phyloP scores from a whole-genome alignment of 305 asterid genomes.

The Euphrasia arctica region DNA sequence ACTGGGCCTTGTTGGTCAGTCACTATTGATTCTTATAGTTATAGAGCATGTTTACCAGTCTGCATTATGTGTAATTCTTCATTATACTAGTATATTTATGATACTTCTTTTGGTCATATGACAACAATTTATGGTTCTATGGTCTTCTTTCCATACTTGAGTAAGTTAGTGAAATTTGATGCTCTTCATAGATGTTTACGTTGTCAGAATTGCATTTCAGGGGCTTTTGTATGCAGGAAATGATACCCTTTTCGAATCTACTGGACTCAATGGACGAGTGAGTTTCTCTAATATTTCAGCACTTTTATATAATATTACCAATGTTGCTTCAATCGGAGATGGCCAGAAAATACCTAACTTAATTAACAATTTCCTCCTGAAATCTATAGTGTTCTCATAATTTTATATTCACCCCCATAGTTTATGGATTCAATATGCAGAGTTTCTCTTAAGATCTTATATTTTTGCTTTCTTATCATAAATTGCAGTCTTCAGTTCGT shows the following conservation, averaged over 20 bases:
- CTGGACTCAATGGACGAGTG: conserved; percentile 66
- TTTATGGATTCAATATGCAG: conserved; percentile 21
- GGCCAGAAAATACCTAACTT: too few species aligned
- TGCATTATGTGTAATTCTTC: conserved; percentile 5
- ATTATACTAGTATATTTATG: background rate
- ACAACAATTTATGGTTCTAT: background rate
- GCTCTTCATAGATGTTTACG: conserved; percentile 18
- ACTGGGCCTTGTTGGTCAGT: too few species aligned
- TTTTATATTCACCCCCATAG: conserved; percentile 15
- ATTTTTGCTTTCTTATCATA: conserved; percentile 24
- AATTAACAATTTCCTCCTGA: background rate
- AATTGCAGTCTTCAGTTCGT: conserved; percentile 75
- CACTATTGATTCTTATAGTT: background rate
- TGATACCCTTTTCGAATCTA: conserved; percentile 63
- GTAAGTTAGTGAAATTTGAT: conserved; percentile 12
- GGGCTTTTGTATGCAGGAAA: conserved; percentile 66
- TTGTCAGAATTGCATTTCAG: conserved; percentile 33
- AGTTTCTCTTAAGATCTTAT: conserved; percentile 20
- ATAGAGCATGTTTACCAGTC: background rate
- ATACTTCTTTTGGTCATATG: conserved; percentile 5
- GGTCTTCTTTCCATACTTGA: background rate
- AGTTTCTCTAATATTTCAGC: conserved; percentile 22
- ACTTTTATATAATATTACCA: background rate
- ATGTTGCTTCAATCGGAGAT: conserved; percentile 3
- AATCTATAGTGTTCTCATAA: background rate